These are phyloP conservation scores for Diaporthe sp. DNA, from an alignment of 2,329 filamentous ascomycete genomes.

Conservation along the genomic window DNA sequence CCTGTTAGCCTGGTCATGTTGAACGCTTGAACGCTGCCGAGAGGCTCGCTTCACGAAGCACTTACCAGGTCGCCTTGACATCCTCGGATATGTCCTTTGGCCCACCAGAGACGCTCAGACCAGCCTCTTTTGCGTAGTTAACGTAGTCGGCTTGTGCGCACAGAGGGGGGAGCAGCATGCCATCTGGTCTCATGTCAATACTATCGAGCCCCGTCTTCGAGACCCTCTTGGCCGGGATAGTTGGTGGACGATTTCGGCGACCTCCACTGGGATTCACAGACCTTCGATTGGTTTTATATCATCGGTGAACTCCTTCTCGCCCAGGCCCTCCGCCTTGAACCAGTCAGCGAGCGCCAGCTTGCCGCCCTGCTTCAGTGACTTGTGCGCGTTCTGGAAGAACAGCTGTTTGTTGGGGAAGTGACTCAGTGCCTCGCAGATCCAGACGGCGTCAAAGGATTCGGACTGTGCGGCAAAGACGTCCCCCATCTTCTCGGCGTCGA, in stretches of 20 bases:
- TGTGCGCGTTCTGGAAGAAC: conserved; percentile 68
- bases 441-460: conserved; percentile 67
- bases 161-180: conserved; percentile 72
- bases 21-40: background rate
- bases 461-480: conserved; percentile 60
- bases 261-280: conserved; percentile 44
- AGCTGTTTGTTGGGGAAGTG: conserved; percentile 72
- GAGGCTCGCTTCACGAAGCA: conserved; percentile 25
- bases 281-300: conserved; percentile 74
- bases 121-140: conserved; percentile 61
- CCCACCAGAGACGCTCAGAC: conserved; percentile 59
- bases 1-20: conserved; percentile 13
- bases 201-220: background rate
- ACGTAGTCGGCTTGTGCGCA: conserved; percentile 69
- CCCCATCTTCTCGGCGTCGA: conserved; percentile 74
- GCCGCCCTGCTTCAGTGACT: conserved; percentile 63
- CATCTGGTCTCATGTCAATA: conserved; percentile 57
- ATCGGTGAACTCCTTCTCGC: conserved; percentile 58
- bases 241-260: background rate
- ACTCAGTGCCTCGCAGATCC: conserved; percentile 74
- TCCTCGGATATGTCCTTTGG: conserved; percentile 71
- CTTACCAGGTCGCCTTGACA: conserved; percentile 72
- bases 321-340: conserved; percentile 68
- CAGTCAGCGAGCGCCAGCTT: conserved; percentile 72
- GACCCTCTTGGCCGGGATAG: background rate